Evolutionary conservation across 441 rosid genomes (phyloP).

Genomic region (Caryocar brasiliense): DNA sequence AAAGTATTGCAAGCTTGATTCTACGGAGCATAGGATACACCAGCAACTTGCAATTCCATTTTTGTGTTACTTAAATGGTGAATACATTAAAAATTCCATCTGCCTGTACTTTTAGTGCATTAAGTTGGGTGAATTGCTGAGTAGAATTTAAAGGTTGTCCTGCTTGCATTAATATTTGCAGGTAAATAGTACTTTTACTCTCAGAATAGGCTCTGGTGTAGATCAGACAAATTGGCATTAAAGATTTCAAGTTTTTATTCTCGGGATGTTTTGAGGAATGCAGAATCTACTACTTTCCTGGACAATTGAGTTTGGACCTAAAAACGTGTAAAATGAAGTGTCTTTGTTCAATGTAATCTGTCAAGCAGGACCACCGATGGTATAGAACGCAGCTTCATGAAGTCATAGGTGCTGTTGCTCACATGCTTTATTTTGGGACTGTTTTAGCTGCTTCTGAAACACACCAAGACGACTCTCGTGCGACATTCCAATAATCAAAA

Average conservation of each 20-base stretch:
- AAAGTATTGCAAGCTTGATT: background rate
- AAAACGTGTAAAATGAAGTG: background rate
- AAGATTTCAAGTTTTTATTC: background rate
- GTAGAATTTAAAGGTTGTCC: no score
- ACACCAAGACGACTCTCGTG: no score
- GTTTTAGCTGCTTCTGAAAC: no score
- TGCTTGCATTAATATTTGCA: no score
- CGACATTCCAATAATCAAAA: no score
- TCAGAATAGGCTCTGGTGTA: no score
- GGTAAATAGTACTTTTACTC: no score
- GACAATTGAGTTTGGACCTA: background rate
- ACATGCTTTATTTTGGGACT: no score
- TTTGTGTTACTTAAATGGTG: background rate
- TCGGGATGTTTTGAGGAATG: background rate
- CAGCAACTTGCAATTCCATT: background rate
- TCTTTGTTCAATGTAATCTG: background rate
- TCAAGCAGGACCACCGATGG: background rate
- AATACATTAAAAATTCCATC: conserved; percentile 2
- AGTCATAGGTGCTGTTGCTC: no score
- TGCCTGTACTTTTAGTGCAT: no score
- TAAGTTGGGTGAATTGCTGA: no score
- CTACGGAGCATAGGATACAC: background rate
- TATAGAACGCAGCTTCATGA: no score
- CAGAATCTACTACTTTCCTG: background rate
- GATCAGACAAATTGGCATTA: background rate